phyloP scores from a whole-genome alignment of 2,329 filamentous ascomycete genomes.

The Colletotrichum musicola region DNA sequence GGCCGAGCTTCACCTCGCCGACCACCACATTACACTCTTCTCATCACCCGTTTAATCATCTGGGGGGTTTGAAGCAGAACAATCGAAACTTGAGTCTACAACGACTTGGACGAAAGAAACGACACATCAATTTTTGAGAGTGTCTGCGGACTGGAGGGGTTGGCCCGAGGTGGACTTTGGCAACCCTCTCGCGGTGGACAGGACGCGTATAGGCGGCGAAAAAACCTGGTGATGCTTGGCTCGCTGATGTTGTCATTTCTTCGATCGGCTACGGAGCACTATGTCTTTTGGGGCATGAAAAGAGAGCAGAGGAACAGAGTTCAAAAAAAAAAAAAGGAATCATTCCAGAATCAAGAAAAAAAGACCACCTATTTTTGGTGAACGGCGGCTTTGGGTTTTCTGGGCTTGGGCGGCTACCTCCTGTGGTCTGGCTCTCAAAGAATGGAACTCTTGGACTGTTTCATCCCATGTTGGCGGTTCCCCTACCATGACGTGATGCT shows the following conservation, averaged over 20 bases:
- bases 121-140: slow-evolving; percentile 7
- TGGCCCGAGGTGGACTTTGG: slow-evolving; percentile 5
- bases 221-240: slow-evolving; percentile 27
- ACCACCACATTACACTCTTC: slow-evolving; percentile 26
- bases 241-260: slow-evolving; percentile 31
- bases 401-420: slow-evolving; percentile 32
- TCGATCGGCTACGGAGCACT: slow-evolving; percentile 33
- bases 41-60: slow-evolving; percentile 32
- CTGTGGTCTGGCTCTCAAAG: slow-evolving; percentile 35
- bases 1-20: slow-evolving; percentile 32
- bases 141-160: slow-evolving; percentile 22
- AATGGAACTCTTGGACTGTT: slow-evolving; percentile 39
- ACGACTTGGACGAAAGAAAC: background rate
- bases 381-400: slow-evolving; percentile 31
- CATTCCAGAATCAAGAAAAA: background rate
- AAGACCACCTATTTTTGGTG: slow-evolving; percentile 19
- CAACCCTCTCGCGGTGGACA: slow-evolving; percentile 25
- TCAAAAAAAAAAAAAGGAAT: background rate
- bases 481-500: background rate
- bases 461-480: slow-evolving; percentile 27
- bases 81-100: slow-evolving; percentile 6
- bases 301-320: slow-evolving; percentile 28
- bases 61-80: slow-evolving; percentile 20
- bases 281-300: slow-evolving; percentile 34
- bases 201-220: slow-evolving; percentile 2